Base-by-base conservation (phyloP, 257 asterid species). In the Capsicum rhomboideum region DNA sequence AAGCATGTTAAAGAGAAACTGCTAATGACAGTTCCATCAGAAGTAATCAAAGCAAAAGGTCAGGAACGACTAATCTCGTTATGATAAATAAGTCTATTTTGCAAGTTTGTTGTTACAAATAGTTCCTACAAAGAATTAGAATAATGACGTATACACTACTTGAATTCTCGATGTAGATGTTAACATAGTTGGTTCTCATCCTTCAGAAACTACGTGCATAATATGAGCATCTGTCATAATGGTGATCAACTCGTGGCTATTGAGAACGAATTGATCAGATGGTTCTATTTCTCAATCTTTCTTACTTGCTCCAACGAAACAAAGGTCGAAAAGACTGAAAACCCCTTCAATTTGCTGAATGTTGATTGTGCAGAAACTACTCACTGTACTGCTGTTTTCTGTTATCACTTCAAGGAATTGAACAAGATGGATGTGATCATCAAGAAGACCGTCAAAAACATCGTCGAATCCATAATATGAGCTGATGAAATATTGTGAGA, bases 401-500 rank as follows among this genome's bases (percentile, higher is more conserved):
- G 44, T 26, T 44, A 87, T 82, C 66, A 67, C 18, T 82, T 84
- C 77, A 89, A 86, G 84, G 89, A 85, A 83, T 56, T 87, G 89
- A 49, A 49, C 83, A 87, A 68, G 82, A 85, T 54, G 82, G 84
- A 67, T 26, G 66, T 87, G 31, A 88, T 86, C 64, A 91, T 85
- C 82, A 92, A 83, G 34, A 92, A 56, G 86, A 87, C 83, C 26
- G 78, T 84, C 40, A 93, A 61, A 59, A 83, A 54, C 54, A 84
- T 85, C 52, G 88, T 87, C 63, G 83, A 80, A 56, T 85, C 67
- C 83, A 77, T 82, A 46, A 4, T 72, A n/a, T 85, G 14, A 85
- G 81, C 83, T 69, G 93, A 91, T 67, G 98, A 91, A 78, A 96
- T 71, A 83, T 90, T 78, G 52, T 93, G 97, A 29, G 97, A 87